Base-by-base conservation (phyloP, 371 early-diverging fungal species). In the Syncephalastrum monosporum region DNA sequence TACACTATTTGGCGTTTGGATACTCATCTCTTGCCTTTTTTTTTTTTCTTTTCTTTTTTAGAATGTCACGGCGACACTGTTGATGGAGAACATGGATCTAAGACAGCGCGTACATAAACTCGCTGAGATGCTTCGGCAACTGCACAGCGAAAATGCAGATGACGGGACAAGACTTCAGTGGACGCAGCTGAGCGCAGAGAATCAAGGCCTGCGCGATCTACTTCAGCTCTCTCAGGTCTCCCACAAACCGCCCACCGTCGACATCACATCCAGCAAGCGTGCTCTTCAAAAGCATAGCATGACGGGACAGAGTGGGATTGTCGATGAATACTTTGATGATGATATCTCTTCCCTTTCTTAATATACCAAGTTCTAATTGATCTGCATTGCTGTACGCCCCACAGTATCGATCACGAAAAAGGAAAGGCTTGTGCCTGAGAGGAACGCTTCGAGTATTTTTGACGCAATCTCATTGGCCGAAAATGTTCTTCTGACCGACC, bases 71-170 rank as follows among this genome's bases (percentile, higher is more conserved):
- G 63, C 74, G 23, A 64, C 71, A 15, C 54, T 76, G 15, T 61
- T 73, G 47, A 61, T 69, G n/a, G 77, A 76, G 55, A 76, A 76
- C 21, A 71, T 67, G n/a, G 59, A 63, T 43, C 51, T 76, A 17
- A 68, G 73, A 42, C 59, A 64, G 43, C 71, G 67, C 38, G 59
- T 76, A 25, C 48, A 55, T 50, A 55, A 69, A 24, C 43, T 75
- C 27, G 61, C 68, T 2, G 62, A 55, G 17, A 24, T 59, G 42
- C 42, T 75, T 56, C 61, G 75, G 8, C 13, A 48, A n/a, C 65
- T 64, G 47, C 50, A 56, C 4, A 19, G 60, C 1, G 66, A 67
- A 33, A 44, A 60, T 1, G 41, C 53, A n/a, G 68, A 62, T 3
- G 44, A 43, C 7, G 47, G 65, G 25, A 59, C 64, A 14, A 45